Conservation (phyloP, 352 stramenopile genomes). For the Thalassiosira hispida region DNA sequence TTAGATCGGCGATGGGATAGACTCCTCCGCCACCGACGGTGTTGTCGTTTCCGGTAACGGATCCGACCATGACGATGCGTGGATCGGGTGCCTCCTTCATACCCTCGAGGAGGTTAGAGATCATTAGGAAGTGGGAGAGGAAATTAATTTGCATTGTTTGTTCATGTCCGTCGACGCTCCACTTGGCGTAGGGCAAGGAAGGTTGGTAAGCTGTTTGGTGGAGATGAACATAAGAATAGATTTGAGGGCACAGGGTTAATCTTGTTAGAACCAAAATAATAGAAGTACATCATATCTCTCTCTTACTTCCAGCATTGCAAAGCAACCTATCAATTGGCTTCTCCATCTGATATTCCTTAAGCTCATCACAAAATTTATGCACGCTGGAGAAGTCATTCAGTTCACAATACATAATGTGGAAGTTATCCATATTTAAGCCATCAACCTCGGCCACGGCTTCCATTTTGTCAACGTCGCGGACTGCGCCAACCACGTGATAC, state of each 20-base stretch:
- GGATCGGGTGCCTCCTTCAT: slow-evolving; percentile 80
- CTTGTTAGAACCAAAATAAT: too few species aligned
- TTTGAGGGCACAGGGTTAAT: too few species aligned
- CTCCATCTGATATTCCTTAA: slow-evolving; percentile 80
- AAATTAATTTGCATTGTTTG: slow-evolving; percentile 89
- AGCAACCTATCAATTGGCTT: slow-evolving; percentile 87
- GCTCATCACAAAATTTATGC: slow-evolving; percentile 83
- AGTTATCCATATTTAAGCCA: slow-evolving; percentile 84
- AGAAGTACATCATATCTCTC: neutral
- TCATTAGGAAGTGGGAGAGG: slow-evolving; percentile 88
- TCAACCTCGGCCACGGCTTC: slow-evolving; percentile 86
- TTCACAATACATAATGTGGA: slow-evolving; percentile 88
- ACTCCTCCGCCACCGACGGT: slow-evolving; percentile 86
- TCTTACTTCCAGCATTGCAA: slow-evolving; percentile 85
- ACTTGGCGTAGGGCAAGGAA: slow-evolving; percentile 84
- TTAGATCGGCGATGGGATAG: slow-evolving; percentile 87
- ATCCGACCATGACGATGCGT: slow-evolving; percentile 84
- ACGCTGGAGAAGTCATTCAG: slow-evolving; percentile 88
- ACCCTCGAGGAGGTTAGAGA: slow-evolving; percentile 69
- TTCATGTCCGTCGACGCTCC: slow-evolving; percentile 88
- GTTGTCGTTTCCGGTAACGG: slow-evolving; percentile 87
- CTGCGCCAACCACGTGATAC: slow-evolving; percentile 88
- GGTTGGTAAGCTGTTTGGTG: slow-evolving; percentile 83
- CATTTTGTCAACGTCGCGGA: slow-evolving; percentile 87
- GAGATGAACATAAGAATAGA: neutral